Percentiles rank a stretch among this genome's conserved stretches.
Conservation (phyloP, 331 rosid genomes). For the Cucumis variabilis region DNA sequence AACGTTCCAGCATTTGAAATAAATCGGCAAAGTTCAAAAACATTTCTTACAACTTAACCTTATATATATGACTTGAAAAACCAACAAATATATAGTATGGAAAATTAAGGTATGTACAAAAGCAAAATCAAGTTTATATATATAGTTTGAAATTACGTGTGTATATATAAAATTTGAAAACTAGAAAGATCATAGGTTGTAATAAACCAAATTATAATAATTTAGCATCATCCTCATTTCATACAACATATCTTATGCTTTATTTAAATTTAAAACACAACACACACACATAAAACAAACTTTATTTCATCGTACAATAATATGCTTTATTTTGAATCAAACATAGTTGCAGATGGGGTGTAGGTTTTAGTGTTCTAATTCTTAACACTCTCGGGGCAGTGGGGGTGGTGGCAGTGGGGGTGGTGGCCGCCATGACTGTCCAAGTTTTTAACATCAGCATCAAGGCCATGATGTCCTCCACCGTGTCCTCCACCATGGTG, state of each 20-base stretch:
- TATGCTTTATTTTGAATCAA: neutral
- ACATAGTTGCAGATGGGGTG: neutral
- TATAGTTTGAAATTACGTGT: neutral
- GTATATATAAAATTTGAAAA: neutral
- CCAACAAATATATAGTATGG: neutral
- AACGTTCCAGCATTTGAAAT: no score
- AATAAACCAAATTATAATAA: neutral
- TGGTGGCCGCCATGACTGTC: neutral
- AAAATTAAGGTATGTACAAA: neutral
- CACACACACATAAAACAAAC: neutral
- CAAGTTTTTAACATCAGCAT: neutral
- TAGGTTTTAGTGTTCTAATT: neutral
- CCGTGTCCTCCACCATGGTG: neutral
- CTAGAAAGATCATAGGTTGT: neutral
- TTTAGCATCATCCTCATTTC: neutral
- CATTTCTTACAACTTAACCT: no score
- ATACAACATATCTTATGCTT: neutral
- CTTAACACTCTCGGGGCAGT: neutral
- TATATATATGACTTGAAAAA: no score
- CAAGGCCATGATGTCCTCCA: neutral
- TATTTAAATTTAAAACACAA: slow-evolving; percentile 8
- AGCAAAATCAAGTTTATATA: neutral
- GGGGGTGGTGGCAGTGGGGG: neutral
- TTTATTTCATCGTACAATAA: neutral
- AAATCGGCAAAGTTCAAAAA: no score